Evolutionary conservation across 805 yeast species (phyloP).

Genomic region (Candida germanica): DNA sequence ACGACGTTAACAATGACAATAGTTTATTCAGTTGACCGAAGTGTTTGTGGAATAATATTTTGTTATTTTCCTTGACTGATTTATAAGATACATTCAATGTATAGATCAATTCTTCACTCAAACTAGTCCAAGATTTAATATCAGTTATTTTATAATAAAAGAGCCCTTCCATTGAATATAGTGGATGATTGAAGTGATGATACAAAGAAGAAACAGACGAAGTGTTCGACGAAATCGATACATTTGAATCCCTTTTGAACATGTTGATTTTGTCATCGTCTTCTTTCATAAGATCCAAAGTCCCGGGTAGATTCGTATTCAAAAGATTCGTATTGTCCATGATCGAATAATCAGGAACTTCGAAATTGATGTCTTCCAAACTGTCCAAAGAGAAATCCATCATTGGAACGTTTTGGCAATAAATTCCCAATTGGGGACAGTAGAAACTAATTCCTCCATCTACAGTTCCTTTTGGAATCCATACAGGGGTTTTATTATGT

Average conservation of each 20-base stretch:
- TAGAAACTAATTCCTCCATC: slow-evolving; percentile 57
- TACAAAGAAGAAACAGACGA: slow-evolving; percentile 19
- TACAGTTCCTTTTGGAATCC: slow-evolving; percentile 62
- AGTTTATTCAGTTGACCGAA: slow-evolving; percentile 52
- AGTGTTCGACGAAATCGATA: slow-evolving; percentile 19
- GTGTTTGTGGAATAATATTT: slow-evolving; percentile 51
- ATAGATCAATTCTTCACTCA: slow-evolving; percentile 46
- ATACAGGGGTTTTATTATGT: slow-evolving; percentile 26
- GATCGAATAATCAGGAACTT: slow-evolving; percentile 21
- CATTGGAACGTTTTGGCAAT: slow-evolving; percentile 58
- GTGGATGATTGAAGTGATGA: slow-evolving; percentile 42
- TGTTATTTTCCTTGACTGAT: slow-evolving; percentile 49
- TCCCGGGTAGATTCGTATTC: not conserved
- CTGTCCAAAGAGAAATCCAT: slow-evolving; percentile 25
- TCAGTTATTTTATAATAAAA: slow-evolving; percentile 63
- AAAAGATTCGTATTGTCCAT: slow-evolving; percentile 8
- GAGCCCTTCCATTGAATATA: slow-evolving; percentile 36
- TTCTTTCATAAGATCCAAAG: not conserved
- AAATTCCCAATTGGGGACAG: slow-evolving; percentile 57
- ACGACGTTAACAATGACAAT: slow-evolving; percentile 51
- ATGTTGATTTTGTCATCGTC: slow-evolving; percentile 8
- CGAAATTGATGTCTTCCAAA: slow-evolving; percentile 18
- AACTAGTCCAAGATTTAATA: slow-evolving; percentile 56
- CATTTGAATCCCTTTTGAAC: slow-evolving; percentile 37
- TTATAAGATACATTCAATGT: slow-evolving; percentile 48